Evolutionary conservation across 129 eudicot genomes (phyloP).

Genomic region (Chrysanthemum makinoi): DNA sequence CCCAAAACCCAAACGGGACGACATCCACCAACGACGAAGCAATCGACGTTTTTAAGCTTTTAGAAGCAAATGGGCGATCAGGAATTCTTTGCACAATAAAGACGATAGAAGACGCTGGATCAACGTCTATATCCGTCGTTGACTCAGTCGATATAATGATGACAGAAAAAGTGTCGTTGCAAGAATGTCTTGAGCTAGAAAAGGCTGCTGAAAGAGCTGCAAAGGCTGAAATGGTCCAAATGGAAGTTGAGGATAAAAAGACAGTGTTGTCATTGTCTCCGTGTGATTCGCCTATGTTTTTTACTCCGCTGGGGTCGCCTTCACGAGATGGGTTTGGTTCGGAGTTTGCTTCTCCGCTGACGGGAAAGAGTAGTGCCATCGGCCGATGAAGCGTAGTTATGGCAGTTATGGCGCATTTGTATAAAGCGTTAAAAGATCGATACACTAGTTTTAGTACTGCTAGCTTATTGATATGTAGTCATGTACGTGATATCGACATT

Average conservation of each 20-base stretch:
- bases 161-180: conserved; percentile 27
- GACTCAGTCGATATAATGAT: conserved; percentile 14
- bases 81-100: conserved; percentile 60
- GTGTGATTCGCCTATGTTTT: conserved; percentile 63
- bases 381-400: conserved; percentile 10
- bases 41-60: conserved; percentile 49
- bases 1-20: neutral
- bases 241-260: conserved; percentile 27
- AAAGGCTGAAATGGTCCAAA: conserved; percentile 8
- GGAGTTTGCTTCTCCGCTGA: conserved; percentile 26
- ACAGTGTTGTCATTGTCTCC: conserved; percentile 46
- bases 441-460: neutral
- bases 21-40: conserved; percentile 25
- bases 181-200: conserved; percentile 26
- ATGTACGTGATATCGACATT: conserved; percentile 4
- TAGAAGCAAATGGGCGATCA: conserved; percentile 46
- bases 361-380: conserved; percentile 15
- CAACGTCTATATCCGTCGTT: conserved; percentile 18
- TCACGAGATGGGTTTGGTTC: conserved; percentile 11
- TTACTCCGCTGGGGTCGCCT: conserved; percentile 67
- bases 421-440: neutral
- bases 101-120: conserved; percentile 65
- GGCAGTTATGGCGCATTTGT: neutral
- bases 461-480: conserved; percentile 1
- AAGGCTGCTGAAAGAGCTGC: conserved; percentile 20